Conservation (phyloP, 2,329 filamentous ascomycete species). For the Onygena corvina region DNA sequence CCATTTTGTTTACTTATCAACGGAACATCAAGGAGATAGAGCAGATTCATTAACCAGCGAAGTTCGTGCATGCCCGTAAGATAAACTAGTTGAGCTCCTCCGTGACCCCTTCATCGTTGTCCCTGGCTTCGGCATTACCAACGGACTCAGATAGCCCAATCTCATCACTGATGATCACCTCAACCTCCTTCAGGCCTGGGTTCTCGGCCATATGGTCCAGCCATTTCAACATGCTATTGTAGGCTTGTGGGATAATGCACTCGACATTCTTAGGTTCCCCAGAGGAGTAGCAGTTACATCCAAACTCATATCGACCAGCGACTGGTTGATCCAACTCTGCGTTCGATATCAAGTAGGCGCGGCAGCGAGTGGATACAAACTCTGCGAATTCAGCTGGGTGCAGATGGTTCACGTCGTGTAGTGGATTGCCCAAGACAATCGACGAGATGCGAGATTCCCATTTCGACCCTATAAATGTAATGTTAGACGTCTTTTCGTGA, state of each 20-base stretch:
- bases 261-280: constrained; percentile 51
- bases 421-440: constrained; percentile 31
- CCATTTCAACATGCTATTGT: constrained; percentile 47
- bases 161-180: constrained; percentile 13
- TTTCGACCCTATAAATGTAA: constrained; percentile 23
- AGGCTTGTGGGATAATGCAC: constrained; percentile 47
- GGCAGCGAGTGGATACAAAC: constrained; percentile 42
- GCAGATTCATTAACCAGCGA: not conserved
- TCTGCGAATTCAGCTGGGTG: constrained; percentile 20
- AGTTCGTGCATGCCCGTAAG: not conserved
- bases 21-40: not conserved
- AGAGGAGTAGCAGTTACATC: constrained; percentile 58
- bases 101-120: not conserved
- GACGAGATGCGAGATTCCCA: constrained; percentile 32
- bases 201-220: constrained; percentile 32
- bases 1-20: not conserved
- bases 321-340: constrained; percentile 44
- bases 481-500: not conserved
- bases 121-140: not conserved
- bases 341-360: constrained; percentile 48
- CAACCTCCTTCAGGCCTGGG: constrained; percentile 16
- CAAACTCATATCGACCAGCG: constrained; percentile 43
- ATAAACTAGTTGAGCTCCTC: not conserved
- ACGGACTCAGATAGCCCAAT: constrained; percentile 9
- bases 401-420: constrained; percentile 24